phyloP scores from a whole-genome alignment of 768 basidiomycete species.

The Boletus insuetus region DNA sequence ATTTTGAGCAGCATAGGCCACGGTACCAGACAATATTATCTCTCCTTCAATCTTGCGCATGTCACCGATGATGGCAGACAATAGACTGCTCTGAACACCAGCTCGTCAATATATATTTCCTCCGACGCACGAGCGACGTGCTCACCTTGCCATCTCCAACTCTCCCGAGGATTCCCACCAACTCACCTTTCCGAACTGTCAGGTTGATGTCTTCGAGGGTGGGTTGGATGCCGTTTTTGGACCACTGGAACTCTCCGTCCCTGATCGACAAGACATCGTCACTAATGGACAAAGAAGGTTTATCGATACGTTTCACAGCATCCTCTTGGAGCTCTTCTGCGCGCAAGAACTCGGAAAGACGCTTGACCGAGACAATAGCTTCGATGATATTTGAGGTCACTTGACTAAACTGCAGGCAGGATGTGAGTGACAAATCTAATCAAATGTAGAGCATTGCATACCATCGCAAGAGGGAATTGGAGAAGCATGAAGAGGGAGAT shows the following conservation, averaged over 20 bases:
- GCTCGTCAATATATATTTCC: neutral
- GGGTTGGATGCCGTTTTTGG: conserved; percentile 47
- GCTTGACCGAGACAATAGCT: conserved; percentile 78
- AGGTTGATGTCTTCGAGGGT: conserved; percentile 79
- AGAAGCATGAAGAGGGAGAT: conserved; percentile 88
- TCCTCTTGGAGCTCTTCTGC: conserved; percentile 81
- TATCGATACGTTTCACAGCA: conserved; percentile 56
- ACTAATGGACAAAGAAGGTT: conserved; percentile 44
- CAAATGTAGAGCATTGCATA: conserved; percentile 25
- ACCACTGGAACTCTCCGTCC: conserved; percentile 84
- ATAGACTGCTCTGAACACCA: conserved; percentile 55
- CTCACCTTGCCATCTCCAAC: conserved; percentile 88
- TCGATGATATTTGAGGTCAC: conserved; percentile 83
- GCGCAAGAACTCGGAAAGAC: conserved; percentile 70
- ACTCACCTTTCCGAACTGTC: conserved; percentile 74
- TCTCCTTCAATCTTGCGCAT: conserved; percentile 78
- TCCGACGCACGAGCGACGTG: neutral
- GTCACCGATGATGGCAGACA: conserved; percentile 83
- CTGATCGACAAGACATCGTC: conserved; percentile 71
- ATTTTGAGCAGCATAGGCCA: conserved; percentile 85
- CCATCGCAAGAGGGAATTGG: conserved; percentile 84
- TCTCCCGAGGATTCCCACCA: conserved; percentile 82
- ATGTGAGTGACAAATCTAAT: neutral
- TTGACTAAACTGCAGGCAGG: conserved; percentile 51
- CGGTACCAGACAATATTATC: conserved; percentile 61